Percentiles rank a stretch among this genome's conserved stretches.
Evolutionary conservation across 2,329 filamentous ascomycete genomes (phyloP).

Genomic region (Colletotrichum eleusines): DNA sequence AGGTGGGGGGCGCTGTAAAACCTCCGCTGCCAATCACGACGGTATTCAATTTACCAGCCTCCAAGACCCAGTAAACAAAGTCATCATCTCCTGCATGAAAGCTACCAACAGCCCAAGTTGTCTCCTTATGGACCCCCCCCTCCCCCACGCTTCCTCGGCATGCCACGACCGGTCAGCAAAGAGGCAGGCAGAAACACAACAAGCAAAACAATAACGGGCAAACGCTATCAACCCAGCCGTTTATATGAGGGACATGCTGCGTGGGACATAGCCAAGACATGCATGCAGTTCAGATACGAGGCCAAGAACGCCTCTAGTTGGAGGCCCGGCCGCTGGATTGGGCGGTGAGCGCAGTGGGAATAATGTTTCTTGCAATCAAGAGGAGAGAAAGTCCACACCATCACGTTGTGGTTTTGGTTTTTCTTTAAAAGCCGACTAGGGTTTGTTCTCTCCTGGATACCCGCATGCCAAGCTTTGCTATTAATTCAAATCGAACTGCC

Average conservation of each 20-base stretch:
- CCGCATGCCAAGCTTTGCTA: slow-evolving; percentile 44
- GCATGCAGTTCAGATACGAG: background rate
- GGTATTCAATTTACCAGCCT: too few relatives aligned
- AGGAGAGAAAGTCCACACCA: background rate
- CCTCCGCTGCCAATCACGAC: too few relatives aligned
- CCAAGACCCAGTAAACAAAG: background rate
- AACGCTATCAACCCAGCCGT: background rate
- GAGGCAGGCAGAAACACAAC: too few relatives aligned
- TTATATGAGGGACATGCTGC: background rate
- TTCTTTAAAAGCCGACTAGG: too few relatives aligned
- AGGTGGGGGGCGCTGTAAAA: too few relatives aligned
- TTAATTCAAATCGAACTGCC: slow-evolving; percentile 56
- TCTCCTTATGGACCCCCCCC: too few relatives aligned
- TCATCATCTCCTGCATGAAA: background rate
- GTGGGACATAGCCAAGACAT: background rate
- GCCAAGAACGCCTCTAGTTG: background rate
- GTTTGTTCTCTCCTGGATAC: too few relatives aligned
- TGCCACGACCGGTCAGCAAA: background rate
- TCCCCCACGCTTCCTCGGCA: background rate
- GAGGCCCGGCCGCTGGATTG: too few relatives aligned
- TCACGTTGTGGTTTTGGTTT: too few relatives aligned
- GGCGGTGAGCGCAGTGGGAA: too few relatives aligned
- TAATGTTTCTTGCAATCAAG: background rate
- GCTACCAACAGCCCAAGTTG: too few relatives aligned
- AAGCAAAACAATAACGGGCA: background rate